Base-by-base conservation (phyloP, 345 rosid species). In the Cardiospermum halicacabum region DNA sequence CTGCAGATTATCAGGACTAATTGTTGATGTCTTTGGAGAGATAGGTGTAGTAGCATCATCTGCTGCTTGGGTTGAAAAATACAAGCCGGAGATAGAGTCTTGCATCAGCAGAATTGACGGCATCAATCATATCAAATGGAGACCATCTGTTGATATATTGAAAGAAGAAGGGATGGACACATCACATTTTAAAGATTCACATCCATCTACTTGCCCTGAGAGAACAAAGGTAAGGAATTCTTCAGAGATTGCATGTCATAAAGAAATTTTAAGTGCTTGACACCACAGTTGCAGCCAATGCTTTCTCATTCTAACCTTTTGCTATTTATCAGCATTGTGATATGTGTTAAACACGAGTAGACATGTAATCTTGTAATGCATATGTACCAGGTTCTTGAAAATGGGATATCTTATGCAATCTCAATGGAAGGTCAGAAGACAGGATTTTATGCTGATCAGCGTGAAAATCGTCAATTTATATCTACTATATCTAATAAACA, bases 1-100 rank as follows among this genome's bases (percentile, higher is more conserved):
- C 68, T 57, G 68, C 76, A 90, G 98, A 74, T 80, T 93, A 75
- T 88, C 97, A 56, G 98, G 97, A 67, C 72, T 90, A 67, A 84
- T 90, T 45, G 82, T 90, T 7, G 98, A 93, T 71, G 78, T 90
- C 57, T 90, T 90, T 70, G 94, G 98, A 79, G 92, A 90, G 77
- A 49, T 81, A 64, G 98, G 94, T 21, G 98, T 90, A n/a, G 75
- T 90, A 37, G 96, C 98, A 66, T 90, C 97, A 22, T 93, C 97
- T 58, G 97, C 97, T 68, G 96, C 97, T 72, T 90, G 97, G 97
- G 84, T 93, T 71, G 98, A 93, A 77, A 88, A 86, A 75, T 80
- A 88, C 75, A 93, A 72, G 79, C 58, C 40, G 43, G 76, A 90
- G 59, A 69, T 93, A 22, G 81, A 86, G 80, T 73, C 77, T 70